Base-by-base conservation (phyloP, 116 monocot genomes). In the Papilionanthe hybrid region DNA sequence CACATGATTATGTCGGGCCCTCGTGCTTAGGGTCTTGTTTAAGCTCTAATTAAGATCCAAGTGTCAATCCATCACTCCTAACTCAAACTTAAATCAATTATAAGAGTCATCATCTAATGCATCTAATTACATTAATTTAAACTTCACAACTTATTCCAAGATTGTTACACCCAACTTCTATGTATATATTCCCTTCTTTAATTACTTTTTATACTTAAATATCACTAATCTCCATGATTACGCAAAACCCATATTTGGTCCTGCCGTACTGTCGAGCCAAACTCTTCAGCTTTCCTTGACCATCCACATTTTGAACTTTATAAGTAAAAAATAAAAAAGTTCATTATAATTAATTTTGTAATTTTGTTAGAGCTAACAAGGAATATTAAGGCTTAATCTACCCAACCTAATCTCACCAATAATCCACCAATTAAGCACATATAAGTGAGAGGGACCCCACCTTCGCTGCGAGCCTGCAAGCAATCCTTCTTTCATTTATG, bases 371-470 rank as follows among this genome's bases (percentile, higher is more conserved):
- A n/a, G 8, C 65, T 65, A 65, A 65, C 65, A 23, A 7, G 5
- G 53, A 65, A 9, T 23, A 65, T 23, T n/a, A 13, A 65, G 11
- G 23, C 65, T 65, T 65, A 65, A 65, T 65, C 65, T 53, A 27
- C 27, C 65, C 65, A 13, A 65, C 65, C 65, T 65, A 65, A 65
- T 65, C 65, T 65, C 65, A 65, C 65, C 65, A n/a, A 65, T 23
- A 65, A 65, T 65, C 23, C 65, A 65, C 23, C 65, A 65, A 27
- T 23, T 65, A 65, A 65, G 65, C 23, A 7, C 11, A 23, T 7
- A 9, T 9, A 27, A 12, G 23, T 65, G 22, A 65, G 65, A 65
- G 11, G 5, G 65, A 27, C 19, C 60, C 60, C 60, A 60, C 19
- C 60, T 4, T 37, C 4, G 37, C 37, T 37, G 37, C 37, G 4